Conservation (phyloP, 257 asterid species). For the Scutellaria minor region DNA sequence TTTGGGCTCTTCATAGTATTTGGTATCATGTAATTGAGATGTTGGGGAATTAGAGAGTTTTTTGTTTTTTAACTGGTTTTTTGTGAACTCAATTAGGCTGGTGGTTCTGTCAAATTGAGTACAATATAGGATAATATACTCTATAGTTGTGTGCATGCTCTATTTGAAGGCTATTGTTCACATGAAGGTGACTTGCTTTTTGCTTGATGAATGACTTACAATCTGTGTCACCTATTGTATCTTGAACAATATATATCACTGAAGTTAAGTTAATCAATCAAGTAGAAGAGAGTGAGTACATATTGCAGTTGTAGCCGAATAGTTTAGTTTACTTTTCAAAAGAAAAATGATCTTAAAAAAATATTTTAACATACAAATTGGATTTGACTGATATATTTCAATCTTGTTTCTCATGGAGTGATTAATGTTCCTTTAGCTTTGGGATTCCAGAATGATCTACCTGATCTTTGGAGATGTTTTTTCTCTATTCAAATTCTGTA, state of each 20-base stretch:
- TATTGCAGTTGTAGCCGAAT: conserved; percentile 1
- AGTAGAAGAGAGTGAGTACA: background rate
- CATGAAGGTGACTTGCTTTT: too few species aligned
- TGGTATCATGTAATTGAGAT: background rate
- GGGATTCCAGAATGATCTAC: background rate
- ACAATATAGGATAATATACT: background rate
- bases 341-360: background rate
- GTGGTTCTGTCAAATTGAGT: background rate
- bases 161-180: too few species aligned
- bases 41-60: conserved; percentile 12
- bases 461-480: background rate
- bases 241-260: background rate
- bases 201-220: background rate
- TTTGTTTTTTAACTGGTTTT: background rate
- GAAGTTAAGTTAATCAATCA: background rate
- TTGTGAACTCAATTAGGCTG: background rate
- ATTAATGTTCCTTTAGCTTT: background rate
- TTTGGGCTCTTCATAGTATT: background rate
- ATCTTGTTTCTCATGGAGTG: conserved; percentile 23
- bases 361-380: background rate
- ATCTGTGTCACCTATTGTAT: background rate
- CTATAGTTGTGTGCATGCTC: conserved; percentile 5
- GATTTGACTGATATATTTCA: background rate
- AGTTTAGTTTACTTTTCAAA: background rate
- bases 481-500: conserved; percentile 8